phyloP scores from a whole-genome alignment of 805 yeast species.

The Saturnispora sanitii region DNA sequence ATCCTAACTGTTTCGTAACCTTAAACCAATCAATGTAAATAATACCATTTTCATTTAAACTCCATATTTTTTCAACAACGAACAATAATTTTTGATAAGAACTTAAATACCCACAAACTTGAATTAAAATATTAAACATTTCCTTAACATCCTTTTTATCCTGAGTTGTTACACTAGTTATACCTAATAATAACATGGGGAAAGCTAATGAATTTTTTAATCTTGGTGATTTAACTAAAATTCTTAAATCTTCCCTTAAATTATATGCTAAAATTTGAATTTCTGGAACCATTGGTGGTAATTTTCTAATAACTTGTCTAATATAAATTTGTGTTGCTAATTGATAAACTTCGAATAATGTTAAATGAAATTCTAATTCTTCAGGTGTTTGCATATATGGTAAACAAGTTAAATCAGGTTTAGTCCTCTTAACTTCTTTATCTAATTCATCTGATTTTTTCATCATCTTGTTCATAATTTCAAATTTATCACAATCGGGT shows the following conservation, averaged over 20 bases:
- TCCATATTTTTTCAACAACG: constrained; percentile 29
- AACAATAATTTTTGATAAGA: constrained; percentile 24
- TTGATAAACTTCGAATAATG: constrained; percentile 29
- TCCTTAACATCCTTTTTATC: constrained; percentile 22
- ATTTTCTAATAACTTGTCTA: constrained; percentile 18
- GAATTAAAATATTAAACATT: constrained; percentile 22
- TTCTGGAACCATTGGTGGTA: constrained; percentile 24
- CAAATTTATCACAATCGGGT: constrained; percentile 18
- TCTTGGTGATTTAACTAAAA: constrained; percentile 10
- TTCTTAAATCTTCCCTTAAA: constrained; percentile 14
- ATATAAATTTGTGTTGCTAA: constrained; percentile 21
- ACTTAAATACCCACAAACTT: constrained; percentile 25
- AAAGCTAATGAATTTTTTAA: constrained; percentile 27
- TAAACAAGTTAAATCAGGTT: constrained; percentile 16
- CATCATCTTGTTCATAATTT: constrained; percentile 13
- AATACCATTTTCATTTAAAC: constrained; percentile 26
- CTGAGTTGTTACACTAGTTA: constrained; percentile 20
- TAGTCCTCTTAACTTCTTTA: constrained; percentile 12
- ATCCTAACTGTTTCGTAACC: constrained; percentile 29
- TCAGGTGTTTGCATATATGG: constrained; percentile 14
- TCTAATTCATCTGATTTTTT: constrained; percentile 14
- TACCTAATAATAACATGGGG: constrained; percentile 31
- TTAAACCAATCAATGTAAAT: constrained; percentile 32
- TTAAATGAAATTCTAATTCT: constrained; percentile 25
- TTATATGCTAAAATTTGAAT: constrained; percentile 15